A percentile compares a stretch with the other conserved stretches of the same genome.
These are phyloP conservation scores for Gossypium davidsonii DNA, from an alignment of 441 rosid species.

Conservation along the genomic window DNA sequence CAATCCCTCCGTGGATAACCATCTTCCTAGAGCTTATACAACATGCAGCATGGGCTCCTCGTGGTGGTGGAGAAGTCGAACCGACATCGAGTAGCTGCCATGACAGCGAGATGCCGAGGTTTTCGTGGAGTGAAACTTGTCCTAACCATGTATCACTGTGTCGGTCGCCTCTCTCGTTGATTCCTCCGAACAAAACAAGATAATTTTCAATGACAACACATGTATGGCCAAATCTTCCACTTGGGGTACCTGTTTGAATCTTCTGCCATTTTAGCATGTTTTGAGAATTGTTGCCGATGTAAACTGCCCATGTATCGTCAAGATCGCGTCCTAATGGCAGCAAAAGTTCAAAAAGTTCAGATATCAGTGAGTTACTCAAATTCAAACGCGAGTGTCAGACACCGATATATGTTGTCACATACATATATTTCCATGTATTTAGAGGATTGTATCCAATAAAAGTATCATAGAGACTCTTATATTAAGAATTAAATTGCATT, in stretches of 20 bases:
- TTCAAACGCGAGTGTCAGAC: neutral
- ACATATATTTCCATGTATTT: too few relatives aligned
- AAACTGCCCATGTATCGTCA: constrained; percentile 88
- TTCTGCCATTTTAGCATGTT: constrained; percentile 55
- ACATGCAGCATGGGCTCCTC: constrained; percentile 92
- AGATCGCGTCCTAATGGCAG: constrained; percentile 70
- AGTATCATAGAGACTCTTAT: too few relatives aligned
- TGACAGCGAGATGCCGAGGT: constrained; percentile 32
- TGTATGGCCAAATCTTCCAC: constrained; percentile 91
- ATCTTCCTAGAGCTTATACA: constrained; percentile 51
- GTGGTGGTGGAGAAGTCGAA: constrained; percentile 51
- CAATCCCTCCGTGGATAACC: constrained; percentile 86
- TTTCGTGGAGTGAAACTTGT: constrained; percentile 39
- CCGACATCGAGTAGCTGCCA: constrained; percentile 67
- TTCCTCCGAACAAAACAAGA: constrained; percentile 83
- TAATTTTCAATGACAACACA: constrained; percentile 47
- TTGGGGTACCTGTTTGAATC: constrained; percentile 60
- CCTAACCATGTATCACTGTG: constrained; percentile 86
- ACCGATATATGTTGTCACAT: too few relatives aligned
- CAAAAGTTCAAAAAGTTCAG: neutral
- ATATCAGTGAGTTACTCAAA: neutral
- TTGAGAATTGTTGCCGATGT: constrained; percentile 41
- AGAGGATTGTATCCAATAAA: too few relatives aligned
- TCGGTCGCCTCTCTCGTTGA: constrained; percentile 75
- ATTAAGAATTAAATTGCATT: too few relatives aligned